Percentiles rank a stretch among this genome's conserved stretches.
Conservation (phyloP, 108 stramenopile species). For the Nitzschia inconspicua region DNA sequence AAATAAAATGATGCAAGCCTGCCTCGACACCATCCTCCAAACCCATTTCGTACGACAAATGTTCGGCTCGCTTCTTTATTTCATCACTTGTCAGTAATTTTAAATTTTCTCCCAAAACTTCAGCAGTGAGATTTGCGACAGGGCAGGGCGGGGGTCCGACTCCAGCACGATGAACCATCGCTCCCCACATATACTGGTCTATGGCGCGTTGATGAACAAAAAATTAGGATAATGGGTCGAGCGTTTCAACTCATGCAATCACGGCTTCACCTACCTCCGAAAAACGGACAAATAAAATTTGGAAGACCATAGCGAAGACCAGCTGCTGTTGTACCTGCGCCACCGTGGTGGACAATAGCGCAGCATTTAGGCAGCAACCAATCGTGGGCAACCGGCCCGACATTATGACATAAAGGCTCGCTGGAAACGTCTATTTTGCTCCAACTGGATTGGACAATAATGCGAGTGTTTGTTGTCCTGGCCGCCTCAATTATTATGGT, state of each 20-base stretch:
- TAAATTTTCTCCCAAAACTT: slow-evolving; percentile 47
- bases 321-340: slow-evolving; percentile 81
- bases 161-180: slow-evolving; percentile 54
- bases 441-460: slow-evolving; percentile 70
- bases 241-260: too few relatives aligned
- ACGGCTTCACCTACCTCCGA: too few relatives aligned
- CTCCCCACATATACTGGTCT: slow-evolving; percentile 82
- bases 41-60: slow-evolving; percentile 38
- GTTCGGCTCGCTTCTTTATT: slow-evolving; percentile 30
- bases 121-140: slow-evolving; percentile 43
- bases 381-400: slow-evolving; percentile 75
- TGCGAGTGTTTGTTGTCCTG: slow-evolving; percentile 28
- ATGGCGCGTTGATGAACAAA: too few relatives aligned
- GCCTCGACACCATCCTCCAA: slow-evolving; percentile 59
- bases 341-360: slow-evolving; percentile 85
- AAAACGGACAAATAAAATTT: slow-evolving; percentile 77
- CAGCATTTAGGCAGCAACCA: slow-evolving; percentile 65
- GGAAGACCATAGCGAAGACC: slow-evolving; percentile 68
- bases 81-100: slow-evolving; percentile 26
- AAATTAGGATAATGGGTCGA: too few relatives aligned
- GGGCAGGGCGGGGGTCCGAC: slow-evolving; percentile 67
- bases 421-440: slow-evolving; percentile 57
- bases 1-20: slow-evolving; percentile 53
- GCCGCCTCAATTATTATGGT: slow-evolving; percentile 56
- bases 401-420: slow-evolving; percentile 39